phyloP scores from a whole-genome alignment of 225 moss, liverwort and hornwort genomes.

The Sphagnum tenellum region DNA sequence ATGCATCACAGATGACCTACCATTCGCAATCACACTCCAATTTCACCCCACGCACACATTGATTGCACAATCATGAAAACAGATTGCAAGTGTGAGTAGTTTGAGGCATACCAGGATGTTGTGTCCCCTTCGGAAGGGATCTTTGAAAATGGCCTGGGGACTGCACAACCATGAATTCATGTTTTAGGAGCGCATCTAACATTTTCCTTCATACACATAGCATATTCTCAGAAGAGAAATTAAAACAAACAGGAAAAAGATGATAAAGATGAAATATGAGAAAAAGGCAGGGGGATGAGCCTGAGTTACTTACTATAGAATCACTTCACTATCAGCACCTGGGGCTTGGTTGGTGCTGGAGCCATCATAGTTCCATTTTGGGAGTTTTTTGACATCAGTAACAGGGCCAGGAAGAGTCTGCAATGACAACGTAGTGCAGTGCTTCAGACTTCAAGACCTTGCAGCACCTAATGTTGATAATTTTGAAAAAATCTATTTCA shows the following conservation, averaged over 20 bases:
- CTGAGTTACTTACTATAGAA: constrained; percentile 18
- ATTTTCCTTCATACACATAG: too few relatives aligned
- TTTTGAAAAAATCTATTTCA: too few relatives aligned
- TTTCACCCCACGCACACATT: neutral
- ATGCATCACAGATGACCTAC: constrained; percentile 43
- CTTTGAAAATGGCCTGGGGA: constrained; percentile 39
- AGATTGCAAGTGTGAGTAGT: too few relatives aligned
- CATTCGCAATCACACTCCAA: neutral
- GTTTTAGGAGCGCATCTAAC: neutral
- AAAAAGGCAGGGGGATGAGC: neutral
- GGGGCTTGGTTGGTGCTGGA: constrained; percentile 38
- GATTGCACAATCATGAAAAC: neutral
- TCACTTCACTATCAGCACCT: constrained; percentile 38
- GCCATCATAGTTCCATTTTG: constrained; percentile 47
- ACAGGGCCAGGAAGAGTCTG: constrained; percentile 36
- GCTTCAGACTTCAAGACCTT: too few relatives aligned
- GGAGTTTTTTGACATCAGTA: constrained; percentile 12
- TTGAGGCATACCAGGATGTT: constrained; percentile 27
- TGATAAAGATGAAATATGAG: neutral
- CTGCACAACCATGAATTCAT: constrained; percentile 8
- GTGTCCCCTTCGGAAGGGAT: constrained; percentile 34
- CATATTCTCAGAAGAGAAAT: neutral
- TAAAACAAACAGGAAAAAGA: neutral
- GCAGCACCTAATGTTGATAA: too few relatives aligned
- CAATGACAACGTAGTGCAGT: neutral